phyloP scores from a whole-genome alignment of 108 stramenopile genomes.

The Poteriospumella lacustris region DNA sequence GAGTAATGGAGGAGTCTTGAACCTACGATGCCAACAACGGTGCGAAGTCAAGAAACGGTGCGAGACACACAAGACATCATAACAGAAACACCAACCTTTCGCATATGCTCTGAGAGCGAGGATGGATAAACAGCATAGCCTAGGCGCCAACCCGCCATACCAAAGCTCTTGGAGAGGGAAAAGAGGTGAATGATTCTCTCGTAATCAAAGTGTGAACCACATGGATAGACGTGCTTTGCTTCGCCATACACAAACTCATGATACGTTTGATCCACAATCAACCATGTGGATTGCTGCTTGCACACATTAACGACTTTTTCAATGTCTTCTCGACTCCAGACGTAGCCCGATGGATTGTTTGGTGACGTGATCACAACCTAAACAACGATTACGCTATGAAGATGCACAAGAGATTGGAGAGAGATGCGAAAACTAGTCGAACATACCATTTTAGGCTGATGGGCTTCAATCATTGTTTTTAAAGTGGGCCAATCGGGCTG shows the following conservation, averaged over 20 bases:
- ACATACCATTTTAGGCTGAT: slow-evolving; percentile 31
- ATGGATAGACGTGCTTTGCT: slow-evolving; percentile 24
- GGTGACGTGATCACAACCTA: slow-evolving; percentile 79
- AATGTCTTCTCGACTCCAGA: slow-evolving; percentile 55
- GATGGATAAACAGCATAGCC: slow-evolving; percentile 71
- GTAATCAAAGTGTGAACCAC: slow-evolving; percentile 49
- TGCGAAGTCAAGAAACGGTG: too few species aligned
- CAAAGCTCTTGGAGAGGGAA: slow-evolving; percentile 74
- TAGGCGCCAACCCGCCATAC: slow-evolving; percentile 84
- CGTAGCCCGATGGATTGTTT: slow-evolving; percentile 81
- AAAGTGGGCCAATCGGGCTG: slow-evolving; percentile 47
- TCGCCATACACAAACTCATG: slow-evolving; percentile 73
- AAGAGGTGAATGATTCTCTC: slow-evolving; percentile 77
- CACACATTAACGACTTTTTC: slow-evolving; percentile 65
- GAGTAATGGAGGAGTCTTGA: not conserved
- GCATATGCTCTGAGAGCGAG: slow-evolving; percentile 55
- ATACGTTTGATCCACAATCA: slow-evolving; percentile 85
- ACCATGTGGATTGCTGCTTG: slow-evolving; percentile 61
- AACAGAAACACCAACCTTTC: slow-evolving; percentile 50
- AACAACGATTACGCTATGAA: not conserved
- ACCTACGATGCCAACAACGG: not conserved
- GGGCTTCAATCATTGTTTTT: slow-evolving; percentile 15
- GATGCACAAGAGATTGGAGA: not conserved
- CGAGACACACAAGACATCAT: too few species aligned
- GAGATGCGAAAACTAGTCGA: not conserved